Evolutionary conservation across 164 flowering plant genomes (phyloP), one percentile per base, ranked within the genome.

Genomic region (Vitis riparia): DNA sequence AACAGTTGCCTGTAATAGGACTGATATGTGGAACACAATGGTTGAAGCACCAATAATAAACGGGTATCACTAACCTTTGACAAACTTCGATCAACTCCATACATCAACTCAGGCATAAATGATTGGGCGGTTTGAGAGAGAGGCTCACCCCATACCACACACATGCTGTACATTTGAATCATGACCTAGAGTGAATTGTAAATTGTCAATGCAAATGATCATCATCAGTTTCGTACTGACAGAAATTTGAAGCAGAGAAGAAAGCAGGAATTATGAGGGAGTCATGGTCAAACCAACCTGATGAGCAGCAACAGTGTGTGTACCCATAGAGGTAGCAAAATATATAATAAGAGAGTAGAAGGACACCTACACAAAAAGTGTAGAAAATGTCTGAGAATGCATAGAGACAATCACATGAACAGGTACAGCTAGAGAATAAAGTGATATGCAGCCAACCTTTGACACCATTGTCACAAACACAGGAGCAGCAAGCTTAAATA

Each of bases 121-220:
- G 99, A 89, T 72, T 96, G 98, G 19, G 99, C 99, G 59, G 99
- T 92, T 85, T 96, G 99, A 64, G 95, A 89, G 56, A 96, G 94
- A 51, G 99, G 98, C 72, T 93, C 97, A 52, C 97, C 97, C 90
- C 91, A 91, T 51, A 93, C 98, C 0, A 88, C 75, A 77, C 91
- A 92, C 88, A 91, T 85, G 71, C 87, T 55, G 67, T 59, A 85
- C 37, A 84, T 82, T 76, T 94, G 97, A 72, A 88, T 67, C 97
- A 96, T 87, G 73, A 93, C 99, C 99, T 93, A 68, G 1, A 74
- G 27, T 13, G 30, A 55, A 55, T 29, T 37, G 55, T 17, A 67
- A 52, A 29, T 68, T 53, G 52, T 49, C 59, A 61, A 59, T 17
- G 32, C 8, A 44, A 13, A 19, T 27, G 51, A 49, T 37, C 44